A percentile compares a stretch with the other conserved stretches of the same genome.
These are phyloP conservation scores for Oryza glaberrima DNA, from an alignment of 176 grass and related monocot species.

Conservation along the genomic window DNA sequence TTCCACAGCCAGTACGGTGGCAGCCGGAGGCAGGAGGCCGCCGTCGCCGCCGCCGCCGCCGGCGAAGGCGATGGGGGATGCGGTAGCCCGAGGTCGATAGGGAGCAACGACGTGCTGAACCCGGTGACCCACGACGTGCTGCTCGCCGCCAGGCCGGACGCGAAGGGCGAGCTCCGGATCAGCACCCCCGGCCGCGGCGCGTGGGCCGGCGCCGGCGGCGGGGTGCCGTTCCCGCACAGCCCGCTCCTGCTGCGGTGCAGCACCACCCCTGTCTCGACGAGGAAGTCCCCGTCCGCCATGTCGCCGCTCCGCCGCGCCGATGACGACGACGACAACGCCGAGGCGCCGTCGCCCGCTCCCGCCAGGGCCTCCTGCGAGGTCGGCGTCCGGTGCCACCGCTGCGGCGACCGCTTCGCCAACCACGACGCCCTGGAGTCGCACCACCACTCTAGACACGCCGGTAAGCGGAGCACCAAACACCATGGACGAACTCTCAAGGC, in stretches of 20 bases:
- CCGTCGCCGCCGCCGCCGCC: background rate
- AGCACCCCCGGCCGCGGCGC: slow-evolving; percentile 33
- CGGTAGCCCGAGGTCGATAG: slow-evolving; percentile 55
- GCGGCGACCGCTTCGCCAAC: slow-evolving; percentile 53
- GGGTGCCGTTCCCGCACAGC: slow-evolving; percentile 44
- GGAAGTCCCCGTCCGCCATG: slow-evolving; percentile 34
- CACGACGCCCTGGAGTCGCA: slow-evolving; percentile 58
- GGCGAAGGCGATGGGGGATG: background rate
- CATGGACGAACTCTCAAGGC: background rate
- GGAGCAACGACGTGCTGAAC: slow-evolving; percentile 43
- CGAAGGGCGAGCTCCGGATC: slow-evolving; percentile 20
- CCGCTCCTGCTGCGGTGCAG: slow-evolving; percentile 51
- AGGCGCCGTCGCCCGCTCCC: background rate
- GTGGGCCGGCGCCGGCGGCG: slow-evolving; percentile 26
- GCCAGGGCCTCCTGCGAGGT: slow-evolving; percentile 37
- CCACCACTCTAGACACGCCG: slow-evolving; percentile 69
- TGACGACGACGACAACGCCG: too few relatives aligned
- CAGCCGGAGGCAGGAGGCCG: slow-evolving; percentile 13
- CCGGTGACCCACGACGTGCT: slow-evolving; percentile 59
- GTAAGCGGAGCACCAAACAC: slow-evolving; percentile 30
- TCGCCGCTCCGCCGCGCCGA: slow-evolving; percentile 35
- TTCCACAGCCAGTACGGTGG: slow-evolving; percentile 37
- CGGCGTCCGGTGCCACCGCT: slow-evolving; percentile 50
- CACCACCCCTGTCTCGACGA: slow-evolving; percentile 37
- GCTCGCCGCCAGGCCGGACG: slow-evolving; percentile 25